Conservation (phyloP, 1,139 yeast species). For the Kurtzmaniella quercitrusa region DNA sequence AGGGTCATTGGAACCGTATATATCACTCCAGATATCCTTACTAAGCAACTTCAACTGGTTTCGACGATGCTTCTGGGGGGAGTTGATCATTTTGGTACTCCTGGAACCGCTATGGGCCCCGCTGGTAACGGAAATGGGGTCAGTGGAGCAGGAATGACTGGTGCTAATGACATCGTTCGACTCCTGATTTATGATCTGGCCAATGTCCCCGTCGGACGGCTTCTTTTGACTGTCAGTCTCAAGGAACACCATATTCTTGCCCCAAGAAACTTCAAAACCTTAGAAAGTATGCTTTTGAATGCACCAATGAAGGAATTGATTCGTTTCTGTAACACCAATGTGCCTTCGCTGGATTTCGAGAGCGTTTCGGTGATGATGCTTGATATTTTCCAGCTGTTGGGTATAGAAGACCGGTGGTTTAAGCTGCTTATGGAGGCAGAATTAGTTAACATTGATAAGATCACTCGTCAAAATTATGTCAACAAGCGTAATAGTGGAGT, state of each 20-base stretch:
- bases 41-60: conserved; percentile 28
- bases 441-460: conserved; percentile 44
- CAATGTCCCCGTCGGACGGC: conserved; percentile 51
- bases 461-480: conserved; percentile 38
- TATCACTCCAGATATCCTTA: conserved; percentile 52
- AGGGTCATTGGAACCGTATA: conserved; percentile 50
- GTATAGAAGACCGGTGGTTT: conserved; percentile 66
- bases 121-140: conserved; percentile 22
- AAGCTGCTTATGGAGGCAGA: conserved; percentile 64
- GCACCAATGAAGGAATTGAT: conserved; percentile 50
- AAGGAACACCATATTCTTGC: conserved; percentile 60
- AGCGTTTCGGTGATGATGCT: conserved; percentile 50
- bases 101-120: conserved; percentile 15
- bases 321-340: conserved; percentile 39
- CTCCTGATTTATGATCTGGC: conserved; percentile 38
- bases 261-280: conserved; percentile 50
- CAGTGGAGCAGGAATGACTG: conserved; percentile 16
- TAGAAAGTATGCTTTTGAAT: conserved; percentile 55
- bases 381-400: conserved; percentile 63
- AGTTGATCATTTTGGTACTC: not conserved
- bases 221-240: conserved; percentile 51
- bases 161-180: conserved; percentile 35
- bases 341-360: conserved; percentile 48
- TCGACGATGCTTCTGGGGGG: conserved; percentile 29
- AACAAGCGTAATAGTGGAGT: conserved; percentile 18